Evolutionary conservation across 1,284 basidiomycete genomes (phyloP).

Genomic region (Taiwanofungus camphoratus): DNA sequence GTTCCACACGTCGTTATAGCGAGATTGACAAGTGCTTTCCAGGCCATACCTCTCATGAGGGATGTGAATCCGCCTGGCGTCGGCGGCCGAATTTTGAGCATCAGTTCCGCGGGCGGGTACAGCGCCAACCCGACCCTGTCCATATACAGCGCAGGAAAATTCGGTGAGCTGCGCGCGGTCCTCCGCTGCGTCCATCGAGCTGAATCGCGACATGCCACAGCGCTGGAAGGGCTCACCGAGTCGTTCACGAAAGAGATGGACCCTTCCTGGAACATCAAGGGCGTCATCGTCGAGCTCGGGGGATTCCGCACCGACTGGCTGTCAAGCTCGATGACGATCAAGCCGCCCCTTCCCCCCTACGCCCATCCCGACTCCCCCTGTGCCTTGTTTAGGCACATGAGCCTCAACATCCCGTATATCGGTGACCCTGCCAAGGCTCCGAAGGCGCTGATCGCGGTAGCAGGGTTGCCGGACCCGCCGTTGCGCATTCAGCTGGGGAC

Average conservation of each 20-base stretch:
- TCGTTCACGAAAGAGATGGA: slow-evolving; percentile 28
- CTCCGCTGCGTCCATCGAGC: too few species aligned
- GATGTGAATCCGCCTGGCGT: slow-evolving; percentile 22
- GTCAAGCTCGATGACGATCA: neutral
- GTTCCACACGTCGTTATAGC: too few species aligned
- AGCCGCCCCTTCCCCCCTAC: neutral
- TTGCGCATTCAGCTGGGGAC: neutral
- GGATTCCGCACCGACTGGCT: neutral
- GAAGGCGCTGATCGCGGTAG: neutral
- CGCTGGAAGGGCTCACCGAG: slow-evolving; percentile 28
- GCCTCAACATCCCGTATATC: neutral
- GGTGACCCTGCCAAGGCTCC: neutral
- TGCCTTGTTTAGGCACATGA: neutral
- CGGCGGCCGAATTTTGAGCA: slow-evolving; percentile 30
- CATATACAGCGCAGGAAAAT: slow-evolving; percentile 29
- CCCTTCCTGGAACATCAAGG: slow-evolving; percentile 21
- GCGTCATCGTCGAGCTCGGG: neutral
- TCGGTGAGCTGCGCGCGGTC: slow-evolving; percentile 21
- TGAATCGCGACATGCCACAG: too few species aligned
- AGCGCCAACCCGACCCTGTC: slow-evolving; percentile 19
- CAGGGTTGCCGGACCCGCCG: neutral
- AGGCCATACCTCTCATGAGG: slow-evolving; percentile 10
- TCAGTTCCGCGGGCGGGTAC: slow-evolving; percentile 24
- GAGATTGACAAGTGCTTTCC: too few species aligned
- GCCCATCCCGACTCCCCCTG: neutral